Evolutionary conservation across 441 rosid genomes (phyloP), one percentile per base, ranked within the genome.

Genomic region (Brassica balearica): DNA sequence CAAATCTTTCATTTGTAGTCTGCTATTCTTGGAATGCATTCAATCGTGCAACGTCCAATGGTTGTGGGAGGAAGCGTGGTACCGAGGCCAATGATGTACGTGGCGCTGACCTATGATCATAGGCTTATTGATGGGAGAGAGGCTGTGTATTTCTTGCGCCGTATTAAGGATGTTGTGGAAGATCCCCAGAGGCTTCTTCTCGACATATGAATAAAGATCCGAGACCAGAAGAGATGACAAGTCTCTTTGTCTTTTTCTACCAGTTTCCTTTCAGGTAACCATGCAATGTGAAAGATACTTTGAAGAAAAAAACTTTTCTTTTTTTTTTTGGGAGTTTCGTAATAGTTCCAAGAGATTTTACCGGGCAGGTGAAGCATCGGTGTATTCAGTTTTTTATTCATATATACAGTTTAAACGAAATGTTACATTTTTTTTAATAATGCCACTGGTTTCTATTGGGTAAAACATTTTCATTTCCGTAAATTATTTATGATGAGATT

Each of bases 101-200:
- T 92, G 4, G 98, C 99, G 8, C 91, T 95, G 27, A 95, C 99
- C 0, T 95, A 95, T 48, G 99, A 95, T 84, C 99, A 95, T 76
- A 84, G 99, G 87, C 88, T 95, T 68, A 93, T 95, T 36, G 99
- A 93, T 79, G 99, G 99, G 68, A 93, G 99, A 93, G 99, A 95
- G 92, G 98, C 99, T 0, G 99, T 93, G 68, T 91, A 88, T 83
- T 95, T 93, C 94, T 82, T 95, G 86, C 97, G 97, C n/a, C 97
- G 97, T 53, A 95, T 95, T 72, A 95, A 95, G 80, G 99, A 95
- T 76, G 92, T 95, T 1, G 95, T 93, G 20, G 98, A 93, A 89
- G 99, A 93, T 73, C 98, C 98, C 12, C 92, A 96, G 58, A 86
- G 99, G 83, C 90, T 95, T 68, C 94, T 95, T 32, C 95, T 95